These are phyloP conservation scores for Urochloa ruziziensis DNA, from an alignment of 176 grass and related monocot genomes.

Conservation along the genomic window DNA sequence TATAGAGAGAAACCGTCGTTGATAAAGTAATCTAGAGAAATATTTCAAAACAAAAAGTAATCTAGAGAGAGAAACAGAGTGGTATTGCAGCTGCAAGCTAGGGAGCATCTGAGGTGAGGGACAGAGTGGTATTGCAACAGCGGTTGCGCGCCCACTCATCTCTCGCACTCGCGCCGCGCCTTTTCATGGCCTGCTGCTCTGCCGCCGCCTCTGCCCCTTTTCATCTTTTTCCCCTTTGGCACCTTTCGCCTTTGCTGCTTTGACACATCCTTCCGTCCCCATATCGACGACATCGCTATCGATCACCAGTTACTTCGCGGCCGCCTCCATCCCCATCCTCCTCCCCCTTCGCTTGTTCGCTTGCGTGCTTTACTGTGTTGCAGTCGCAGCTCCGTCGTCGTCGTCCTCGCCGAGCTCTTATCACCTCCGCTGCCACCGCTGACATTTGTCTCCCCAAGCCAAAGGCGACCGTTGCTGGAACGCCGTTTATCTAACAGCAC, in stretches of 20 bases:
- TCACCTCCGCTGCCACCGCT: constrained; percentile 15
- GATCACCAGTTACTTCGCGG: not conserved
- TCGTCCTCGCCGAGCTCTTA: not conserved
- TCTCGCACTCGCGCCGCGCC: constrained; percentile 42
- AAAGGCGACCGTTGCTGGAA: not conserved
- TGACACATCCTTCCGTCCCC: not conserved
- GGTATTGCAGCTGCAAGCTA: not conserved
- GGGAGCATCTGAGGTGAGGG: not conserved
- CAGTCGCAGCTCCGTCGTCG: not conserved
- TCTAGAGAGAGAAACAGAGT: constrained; percentile 10
- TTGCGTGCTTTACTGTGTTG: constrained; percentile 11
- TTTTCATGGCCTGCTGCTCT: constrained; percentile 28
- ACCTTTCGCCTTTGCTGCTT: not conserved
- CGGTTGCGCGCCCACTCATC: constrained; percentile 31
- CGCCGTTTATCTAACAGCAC: not conserved
- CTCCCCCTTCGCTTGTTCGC: not conserved
- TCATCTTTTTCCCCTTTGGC: constrained; percentile 9
- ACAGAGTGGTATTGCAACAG: too few relatives aligned
- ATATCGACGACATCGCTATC: too few relatives aligned
- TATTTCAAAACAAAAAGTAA: too few relatives aligned
- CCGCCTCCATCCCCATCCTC: not conserved
- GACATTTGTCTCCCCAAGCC: constrained; percentile 15
- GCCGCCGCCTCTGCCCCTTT: constrained; percentile 11
- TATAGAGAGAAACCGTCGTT: too few relatives aligned
- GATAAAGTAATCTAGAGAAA: not conserved